These are phyloP conservation scores for Epichloe typhina DNA, from an alignment of 2,329 filamentous ascomycete genomes.

Conservation along the genomic window DNA sequence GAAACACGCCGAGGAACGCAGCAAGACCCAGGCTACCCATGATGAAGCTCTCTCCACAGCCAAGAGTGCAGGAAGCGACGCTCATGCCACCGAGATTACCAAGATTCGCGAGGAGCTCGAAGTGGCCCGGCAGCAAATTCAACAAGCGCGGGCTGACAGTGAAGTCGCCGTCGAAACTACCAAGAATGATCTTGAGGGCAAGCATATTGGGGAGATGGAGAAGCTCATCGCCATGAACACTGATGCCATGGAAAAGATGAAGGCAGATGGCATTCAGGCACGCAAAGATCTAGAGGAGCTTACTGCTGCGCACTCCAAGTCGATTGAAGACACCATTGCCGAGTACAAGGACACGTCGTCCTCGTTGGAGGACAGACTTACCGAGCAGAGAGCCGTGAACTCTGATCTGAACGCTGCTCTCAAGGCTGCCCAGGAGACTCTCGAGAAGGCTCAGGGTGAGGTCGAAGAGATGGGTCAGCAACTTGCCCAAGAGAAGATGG, in stretches of 20 bases:
- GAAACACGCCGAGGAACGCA: conserved; percentile 25
- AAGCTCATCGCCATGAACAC: conserved; percentile 30
- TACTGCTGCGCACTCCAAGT: conserved; percentile 22
- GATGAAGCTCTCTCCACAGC: conserved; percentile 17
- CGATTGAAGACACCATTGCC: conserved; percentile 27
- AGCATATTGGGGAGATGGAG: conserved; percentile 34
- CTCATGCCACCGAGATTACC: conserved; percentile 19
- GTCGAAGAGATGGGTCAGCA: conserved; percentile 36
- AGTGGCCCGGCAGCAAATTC: conserved; percentile 29
- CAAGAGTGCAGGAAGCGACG: conserved; percentile 17
- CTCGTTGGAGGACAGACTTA: conserved; percentile 22
- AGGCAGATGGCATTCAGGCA: conserved; percentile 23
- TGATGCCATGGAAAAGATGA: conserved; percentile 27
- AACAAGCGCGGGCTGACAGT: conserved; percentile 30
- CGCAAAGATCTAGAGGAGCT: conserved; percentile 32
- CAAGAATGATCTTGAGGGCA: conserved; percentile 31
- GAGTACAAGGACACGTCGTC: conserved; percentile 23
- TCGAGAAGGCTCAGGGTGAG: conserved; percentile 34
- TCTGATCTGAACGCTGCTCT: conserved; percentile 23
- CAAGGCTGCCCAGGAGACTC: conserved; percentile 25
- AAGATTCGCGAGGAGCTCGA: conserved; percentile 20
- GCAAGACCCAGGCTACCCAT: conserved; percentile 18
- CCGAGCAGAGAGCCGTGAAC: conserved; percentile 22
- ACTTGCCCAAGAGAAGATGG: conserved; percentile 47
- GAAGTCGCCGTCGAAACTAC: conserved; percentile 31